phyloP scores from a whole-genome alignment of 805 yeast genomes.

The Komagataella pseudopastoris region DNA sequence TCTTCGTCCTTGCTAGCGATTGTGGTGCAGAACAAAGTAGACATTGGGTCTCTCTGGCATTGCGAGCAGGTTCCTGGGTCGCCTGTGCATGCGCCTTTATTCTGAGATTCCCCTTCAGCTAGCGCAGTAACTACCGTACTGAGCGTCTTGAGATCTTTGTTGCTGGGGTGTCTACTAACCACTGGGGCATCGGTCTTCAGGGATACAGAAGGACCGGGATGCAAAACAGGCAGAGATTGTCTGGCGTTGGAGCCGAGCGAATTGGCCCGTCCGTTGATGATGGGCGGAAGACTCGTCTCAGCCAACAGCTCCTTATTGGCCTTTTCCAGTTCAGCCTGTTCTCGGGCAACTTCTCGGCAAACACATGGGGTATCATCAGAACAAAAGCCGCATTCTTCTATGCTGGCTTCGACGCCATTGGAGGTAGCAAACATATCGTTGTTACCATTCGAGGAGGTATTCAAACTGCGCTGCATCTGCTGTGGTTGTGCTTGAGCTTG shows the following conservation, averaged over 20 bases:
- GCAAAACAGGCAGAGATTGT: constrained; percentile 39
- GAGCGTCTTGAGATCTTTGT: constrained; percentile 1
- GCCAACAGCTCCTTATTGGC: constrained; percentile 3
- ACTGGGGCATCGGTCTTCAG: constrained; percentile 13
- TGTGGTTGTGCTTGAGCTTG: neutral
- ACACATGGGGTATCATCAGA: constrained; percentile 87
- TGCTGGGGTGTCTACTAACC: constrained; percentile 5
- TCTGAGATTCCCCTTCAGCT: constrained; percentile 5
- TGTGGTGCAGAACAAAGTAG: constrained; percentile 78
- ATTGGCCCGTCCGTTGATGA: constrained; percentile 1
- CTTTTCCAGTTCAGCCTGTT: constrained; percentile 16
- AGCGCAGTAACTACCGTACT: constrained; percentile 1
- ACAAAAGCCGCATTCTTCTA: constrained; percentile 87
- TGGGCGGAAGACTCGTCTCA: constrained; percentile 6
- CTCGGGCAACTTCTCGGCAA: constrained; percentile 66
- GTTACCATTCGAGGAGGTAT: neutral
- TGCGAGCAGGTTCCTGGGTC: constrained; percentile 80
- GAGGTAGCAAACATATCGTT: constrained; percentile 9
- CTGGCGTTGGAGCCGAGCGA: constrained; percentile 13
- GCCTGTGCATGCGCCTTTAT: constrained; percentile 53
- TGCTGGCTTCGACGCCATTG: constrained; percentile 28
- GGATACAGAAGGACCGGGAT: constrained; percentile 51
- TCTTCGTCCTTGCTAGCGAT: constrained; percentile 42
- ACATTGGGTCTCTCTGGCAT: constrained; percentile 80
- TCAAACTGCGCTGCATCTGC: neutral